These are phyloP conservation scores for Penicillium brasilianum DNA, from an alignment of 2,329 filamentous ascomycete genomes.

Conservation along the genomic window DNA sequence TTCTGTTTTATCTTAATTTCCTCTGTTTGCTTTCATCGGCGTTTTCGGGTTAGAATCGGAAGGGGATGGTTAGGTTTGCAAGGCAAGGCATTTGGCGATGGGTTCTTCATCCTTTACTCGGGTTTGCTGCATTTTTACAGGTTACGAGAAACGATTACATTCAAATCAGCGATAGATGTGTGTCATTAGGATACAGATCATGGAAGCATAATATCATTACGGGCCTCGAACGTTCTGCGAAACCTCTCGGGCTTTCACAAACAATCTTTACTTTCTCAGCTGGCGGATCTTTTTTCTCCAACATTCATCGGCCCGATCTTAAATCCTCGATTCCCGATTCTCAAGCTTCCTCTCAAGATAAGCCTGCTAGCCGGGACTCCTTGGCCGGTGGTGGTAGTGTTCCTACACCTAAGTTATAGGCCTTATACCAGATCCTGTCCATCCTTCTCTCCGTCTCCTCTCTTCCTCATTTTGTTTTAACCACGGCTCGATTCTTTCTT, in stretches of 20 bases:
- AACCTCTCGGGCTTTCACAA: not conserved
- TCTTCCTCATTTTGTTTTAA: not conserved
- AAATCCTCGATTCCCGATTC: not conserved
- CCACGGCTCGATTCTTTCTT: not conserved
- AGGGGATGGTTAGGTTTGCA: slow-evolving; percentile 11
- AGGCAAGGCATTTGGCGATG: slow-evolving; percentile 13
- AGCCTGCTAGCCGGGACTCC: not conserved
- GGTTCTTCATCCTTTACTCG: slow-evolving; percentile 9
- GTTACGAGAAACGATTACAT: slow-evolving; percentile 33
- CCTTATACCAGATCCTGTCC: not conserved
- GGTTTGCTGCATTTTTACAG: not conserved
- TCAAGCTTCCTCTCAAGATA: not conserved
- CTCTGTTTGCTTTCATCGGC: slow-evolving; percentile 19
- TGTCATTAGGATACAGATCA: slow-evolving; percentile 22
- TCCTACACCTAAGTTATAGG: not conserved
- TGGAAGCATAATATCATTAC: slow-evolving; percentile 5
- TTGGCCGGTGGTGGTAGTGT: not conserved
- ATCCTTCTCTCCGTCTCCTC: not conserved
- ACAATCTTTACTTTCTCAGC: not conserved
- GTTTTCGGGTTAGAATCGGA: slow-evolving; percentile 15
- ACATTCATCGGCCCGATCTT: not conserved
- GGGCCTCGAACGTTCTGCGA: not conserved
- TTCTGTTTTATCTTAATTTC: slow-evolving; percentile 2
- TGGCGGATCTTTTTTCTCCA: not conserved
- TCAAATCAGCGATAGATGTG: slow-evolving; percentile 26